Conservation (phyloP, 163 green algal species). For the Scenedesmus sp. region DNA sequence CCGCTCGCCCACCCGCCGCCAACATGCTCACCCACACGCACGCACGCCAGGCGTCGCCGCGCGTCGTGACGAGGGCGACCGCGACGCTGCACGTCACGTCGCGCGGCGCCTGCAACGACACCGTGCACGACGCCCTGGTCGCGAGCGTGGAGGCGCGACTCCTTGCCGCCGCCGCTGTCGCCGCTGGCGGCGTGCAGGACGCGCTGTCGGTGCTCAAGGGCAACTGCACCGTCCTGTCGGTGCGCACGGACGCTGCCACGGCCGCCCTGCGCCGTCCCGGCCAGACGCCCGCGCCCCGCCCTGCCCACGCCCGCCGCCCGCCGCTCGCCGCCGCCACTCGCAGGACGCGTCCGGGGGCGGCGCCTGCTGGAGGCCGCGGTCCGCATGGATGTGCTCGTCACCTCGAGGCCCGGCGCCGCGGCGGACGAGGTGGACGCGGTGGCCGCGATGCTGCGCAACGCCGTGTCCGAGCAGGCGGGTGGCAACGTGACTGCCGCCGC, state of each 20-base stretch:
- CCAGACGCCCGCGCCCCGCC: no score
- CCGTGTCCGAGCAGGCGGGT: no score
- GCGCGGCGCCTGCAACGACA: background rate
- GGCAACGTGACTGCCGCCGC: background rate
- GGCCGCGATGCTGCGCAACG: background rate
- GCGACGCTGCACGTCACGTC: background rate
- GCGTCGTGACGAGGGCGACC: background rate
- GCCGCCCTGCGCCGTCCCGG: no score
- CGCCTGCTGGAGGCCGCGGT: background rate
- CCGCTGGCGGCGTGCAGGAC: background rate
- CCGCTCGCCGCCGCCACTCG: no score
- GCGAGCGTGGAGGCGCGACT: background rate
- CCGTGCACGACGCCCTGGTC: background rate
- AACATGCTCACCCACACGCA: no score
- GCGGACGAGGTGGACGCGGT: background rate
- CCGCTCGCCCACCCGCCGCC: no score
- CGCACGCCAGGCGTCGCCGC: no score
- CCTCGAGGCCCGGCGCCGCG: background rate
- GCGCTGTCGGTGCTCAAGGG: background rate
- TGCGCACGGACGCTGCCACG: background rate
- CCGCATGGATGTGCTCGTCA: background rate
- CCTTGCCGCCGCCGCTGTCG: no score
- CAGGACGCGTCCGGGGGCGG: background rate
- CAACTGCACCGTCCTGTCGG: background rate
- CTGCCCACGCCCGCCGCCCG: no score